phyloP scores from a whole-genome alignment of 2,329 filamentous ascomycete genomes.

The Fusarium luffae region DNA sequence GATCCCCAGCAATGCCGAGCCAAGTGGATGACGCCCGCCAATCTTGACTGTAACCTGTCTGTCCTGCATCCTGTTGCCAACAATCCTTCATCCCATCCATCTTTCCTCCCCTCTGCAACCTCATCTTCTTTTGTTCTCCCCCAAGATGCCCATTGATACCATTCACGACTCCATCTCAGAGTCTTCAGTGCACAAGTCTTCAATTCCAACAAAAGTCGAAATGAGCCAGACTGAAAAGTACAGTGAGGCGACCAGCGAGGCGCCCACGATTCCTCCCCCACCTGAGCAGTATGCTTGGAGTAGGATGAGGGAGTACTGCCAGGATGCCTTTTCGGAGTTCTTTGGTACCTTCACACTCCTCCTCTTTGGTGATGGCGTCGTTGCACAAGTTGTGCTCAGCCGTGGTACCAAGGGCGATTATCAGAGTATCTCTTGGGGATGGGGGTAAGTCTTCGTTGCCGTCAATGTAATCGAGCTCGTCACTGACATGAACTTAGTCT shows the following conservation, averaged over 20 bases:
- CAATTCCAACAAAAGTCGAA: constrained; percentile 47
- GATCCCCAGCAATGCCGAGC: constrained; percentile 31
- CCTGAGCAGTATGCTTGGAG: constrained; percentile 59
- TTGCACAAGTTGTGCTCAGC: constrained; percentile 75
- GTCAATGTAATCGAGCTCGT: background rate
- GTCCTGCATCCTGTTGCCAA: constrained; percentile 16
- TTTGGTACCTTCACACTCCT: constrained; percentile 75
- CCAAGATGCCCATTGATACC: constrained; percentile 46
- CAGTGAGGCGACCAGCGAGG: constrained; percentile 37
- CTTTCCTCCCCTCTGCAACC: background rate
- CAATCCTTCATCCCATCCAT: constrained; percentile 6
- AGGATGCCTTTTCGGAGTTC: constrained; percentile 74
- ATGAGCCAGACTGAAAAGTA: constrained; percentile 45
- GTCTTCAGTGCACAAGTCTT: constrained; percentile 50
- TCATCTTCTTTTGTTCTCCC: background rate
- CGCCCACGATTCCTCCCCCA: constrained; percentile 22
- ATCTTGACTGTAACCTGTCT: constrained; percentile 22
- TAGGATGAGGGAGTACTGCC: constrained; percentile 60
- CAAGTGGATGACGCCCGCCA: constrained; percentile 22
- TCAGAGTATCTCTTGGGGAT: constrained; percentile 62
- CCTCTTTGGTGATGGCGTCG: constrained; percentile 76
- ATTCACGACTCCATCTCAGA: constrained; percentile 50
- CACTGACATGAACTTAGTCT: constrained; percentile 55
- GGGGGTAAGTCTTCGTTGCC: constrained; percentile 54
- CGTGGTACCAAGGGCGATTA: constrained; percentile 59